Conservation (phyloP, 192 early-diverging fungal species). For the Linderina pennispora region DNA sequence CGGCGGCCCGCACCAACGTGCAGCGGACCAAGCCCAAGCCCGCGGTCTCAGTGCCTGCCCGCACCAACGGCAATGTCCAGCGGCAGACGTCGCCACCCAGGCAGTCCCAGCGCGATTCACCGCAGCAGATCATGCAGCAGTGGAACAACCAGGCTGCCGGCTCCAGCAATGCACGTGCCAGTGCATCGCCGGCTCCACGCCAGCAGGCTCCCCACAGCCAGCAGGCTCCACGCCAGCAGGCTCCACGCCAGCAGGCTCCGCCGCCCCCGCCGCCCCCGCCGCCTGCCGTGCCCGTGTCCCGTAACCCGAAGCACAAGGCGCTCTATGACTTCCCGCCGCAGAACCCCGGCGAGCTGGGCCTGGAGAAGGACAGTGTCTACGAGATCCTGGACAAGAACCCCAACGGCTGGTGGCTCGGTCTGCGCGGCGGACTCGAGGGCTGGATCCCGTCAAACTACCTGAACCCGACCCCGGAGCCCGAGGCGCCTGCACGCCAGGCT, state of each 20-base stretch:
- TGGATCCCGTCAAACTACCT: conserved; percentile 81
- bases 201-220: conserved; percentile 8
- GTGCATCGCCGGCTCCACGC: neutral
- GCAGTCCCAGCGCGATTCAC: too few relatives aligned
- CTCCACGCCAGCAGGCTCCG: conserved; percentile 26
- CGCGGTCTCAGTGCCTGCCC: conserved; percentile 10
- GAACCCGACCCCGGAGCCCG: conserved; percentile 58
- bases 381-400: conserved; percentile 62
- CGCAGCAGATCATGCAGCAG: conserved; percentile 1
- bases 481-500: conserved; percentile 32
- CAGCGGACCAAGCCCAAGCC: neutral
- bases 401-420: conserved; percentile 53
- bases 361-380: conserved; percentile 61
- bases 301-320: conserved; percentile 55
- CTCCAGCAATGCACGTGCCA: conserved; percentile 1
- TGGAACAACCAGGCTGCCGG: neutral
- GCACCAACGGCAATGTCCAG: neutral
- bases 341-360: conserved; percentile 57
- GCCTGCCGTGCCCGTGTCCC: conserved; percentile 36
- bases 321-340: conserved; percentile 62
- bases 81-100: neutral
- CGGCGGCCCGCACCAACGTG: neutral
- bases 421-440: conserved; percentile 54
- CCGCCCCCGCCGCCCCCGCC: conserved; percentile 55
- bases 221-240: neutral